A percentile compares a stretch with the other conserved stretches of the same genome.
phyloP scores from a whole-genome alignment of 2,329 filamentous ascomycete genomes.

The Trichoderma simmonsii region DNA sequence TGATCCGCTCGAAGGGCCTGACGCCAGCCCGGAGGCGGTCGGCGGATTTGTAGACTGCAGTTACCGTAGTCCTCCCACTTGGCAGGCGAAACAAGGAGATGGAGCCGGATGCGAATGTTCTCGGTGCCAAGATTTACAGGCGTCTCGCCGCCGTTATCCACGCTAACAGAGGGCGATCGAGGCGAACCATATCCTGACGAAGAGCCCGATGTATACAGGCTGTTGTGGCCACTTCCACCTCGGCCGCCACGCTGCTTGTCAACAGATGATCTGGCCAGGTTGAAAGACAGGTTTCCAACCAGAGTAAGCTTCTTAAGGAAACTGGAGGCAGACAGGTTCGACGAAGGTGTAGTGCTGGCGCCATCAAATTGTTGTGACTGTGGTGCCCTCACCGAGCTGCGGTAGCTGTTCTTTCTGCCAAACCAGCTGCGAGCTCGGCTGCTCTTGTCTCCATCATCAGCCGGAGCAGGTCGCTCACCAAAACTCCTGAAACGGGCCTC shows the following conservation, averaged over 20 bases:
- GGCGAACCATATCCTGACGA: slow-evolving; percentile 49
- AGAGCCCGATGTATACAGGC: slow-evolving; percentile 58
- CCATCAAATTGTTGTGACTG: slow-evolving; percentile 64
- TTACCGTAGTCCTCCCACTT: slow-evolving; percentile 93
- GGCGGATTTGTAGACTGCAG: slow-evolving; percentile 77
- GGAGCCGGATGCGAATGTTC: slow-evolving; percentile 82
- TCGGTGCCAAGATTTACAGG: slow-evolving; percentile 60
- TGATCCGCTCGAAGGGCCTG: slow-evolving; percentile 59
- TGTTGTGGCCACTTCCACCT: slow-evolving; percentile 52
- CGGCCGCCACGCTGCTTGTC: slow-evolving; percentile 48
- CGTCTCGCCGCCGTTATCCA: slow-evolving; percentile 48
- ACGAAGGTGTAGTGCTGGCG: slow-evolving; percentile 60
- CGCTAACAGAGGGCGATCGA: slow-evolving; percentile 57
- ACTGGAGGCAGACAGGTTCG: slow-evolving; percentile 67
- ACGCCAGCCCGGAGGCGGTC: slow-evolving; percentile 61
- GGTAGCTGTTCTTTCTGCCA: slow-evolving; percentile 62
- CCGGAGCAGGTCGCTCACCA: slow-evolving; percentile 52
- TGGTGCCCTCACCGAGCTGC: slow-evolving; percentile 58
- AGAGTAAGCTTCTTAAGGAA: slow-evolving; percentile 77
- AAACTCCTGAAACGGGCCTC: slow-evolving; percentile 70
- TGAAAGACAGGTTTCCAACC: slow-evolving; percentile 69
- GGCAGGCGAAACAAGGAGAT: slow-evolving; percentile 68
- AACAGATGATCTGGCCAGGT: slow-evolving; percentile 76
- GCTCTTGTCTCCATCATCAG: slow-evolving; percentile 47
- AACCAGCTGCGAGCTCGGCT: slow-evolving; percentile 56